Evolutionary conservation across 305 asterid genomes (phyloP).

Genomic region (Caryopteris hybrid): DNA sequence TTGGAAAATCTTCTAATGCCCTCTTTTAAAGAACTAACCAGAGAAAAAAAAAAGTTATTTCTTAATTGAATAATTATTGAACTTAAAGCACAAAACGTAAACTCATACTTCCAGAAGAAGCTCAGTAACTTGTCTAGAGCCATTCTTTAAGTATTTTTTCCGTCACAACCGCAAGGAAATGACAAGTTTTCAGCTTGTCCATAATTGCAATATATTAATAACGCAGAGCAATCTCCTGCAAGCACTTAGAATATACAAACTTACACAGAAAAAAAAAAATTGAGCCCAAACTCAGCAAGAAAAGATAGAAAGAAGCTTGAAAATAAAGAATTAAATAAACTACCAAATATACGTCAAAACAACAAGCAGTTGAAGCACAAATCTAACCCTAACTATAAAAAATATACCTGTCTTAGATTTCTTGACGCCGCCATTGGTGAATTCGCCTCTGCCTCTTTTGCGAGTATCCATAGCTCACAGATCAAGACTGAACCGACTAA

Average conservation of each 20-base stretch:
- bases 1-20: neutral
- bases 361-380: neutral
- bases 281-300: neutral
- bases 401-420: constrained; percentile 59
- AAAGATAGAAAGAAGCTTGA: neutral
- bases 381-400: neutral
- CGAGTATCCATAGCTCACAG: constrained; percentile 63
- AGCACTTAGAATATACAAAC: neutral
- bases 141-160: neutral
- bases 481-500: constrained; percentile 24
- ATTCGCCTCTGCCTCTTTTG: constrained; percentile 62
- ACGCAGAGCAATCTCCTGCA: neutral
- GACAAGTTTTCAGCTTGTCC: neutral
- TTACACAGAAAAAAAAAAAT: neutral
- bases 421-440: constrained; percentile 69
- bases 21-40: neutral
- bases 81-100: neutral
- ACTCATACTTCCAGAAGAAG: neutral
- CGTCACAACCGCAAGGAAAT: neutral
- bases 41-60: neutral
- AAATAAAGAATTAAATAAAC: neutral
- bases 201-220: neutral
- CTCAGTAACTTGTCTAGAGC: constrained; percentile 2
- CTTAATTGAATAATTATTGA: neutral
- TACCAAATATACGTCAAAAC: neutral